phyloP scores from a whole-genome alignment of 148 eudicot genomes.

The Chenopodium formosanum region DNA sequence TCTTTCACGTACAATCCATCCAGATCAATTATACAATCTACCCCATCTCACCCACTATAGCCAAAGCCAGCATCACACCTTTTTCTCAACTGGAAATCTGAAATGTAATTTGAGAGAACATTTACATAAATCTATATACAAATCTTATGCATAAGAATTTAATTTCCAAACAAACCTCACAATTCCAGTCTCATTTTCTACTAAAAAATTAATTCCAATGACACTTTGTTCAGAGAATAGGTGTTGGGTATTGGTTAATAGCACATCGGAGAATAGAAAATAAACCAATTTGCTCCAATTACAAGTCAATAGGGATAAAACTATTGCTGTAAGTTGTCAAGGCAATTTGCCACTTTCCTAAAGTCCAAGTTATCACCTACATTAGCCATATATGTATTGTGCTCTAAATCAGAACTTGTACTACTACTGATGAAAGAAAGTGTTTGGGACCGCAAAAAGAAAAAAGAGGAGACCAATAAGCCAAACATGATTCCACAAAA shows the following conservation, averaged over 20 bases:
- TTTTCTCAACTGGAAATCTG: neutral
- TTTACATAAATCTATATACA: neutral
- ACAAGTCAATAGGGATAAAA: neutral
- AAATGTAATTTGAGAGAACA: neutral
- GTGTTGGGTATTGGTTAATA: neutral
- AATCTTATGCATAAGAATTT: too few relatives aligned
- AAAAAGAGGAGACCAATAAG: too few relatives aligned
- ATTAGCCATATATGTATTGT: neutral
- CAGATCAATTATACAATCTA: neutral
- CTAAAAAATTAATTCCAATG: neutral
- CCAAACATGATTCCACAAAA: neutral
- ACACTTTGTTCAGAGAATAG: neutral
- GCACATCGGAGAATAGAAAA: neutral
- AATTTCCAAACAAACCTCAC: neutral
- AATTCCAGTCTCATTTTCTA: neutral
- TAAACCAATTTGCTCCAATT: neutral
- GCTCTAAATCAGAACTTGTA: too few relatives aligned
- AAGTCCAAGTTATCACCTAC: neutral
- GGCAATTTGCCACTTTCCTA: neutral
- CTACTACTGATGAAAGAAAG: too few relatives aligned
- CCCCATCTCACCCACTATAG: neutral
- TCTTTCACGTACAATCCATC: neutral
- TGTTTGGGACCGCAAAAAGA: neutral
- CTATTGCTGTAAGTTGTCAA: neutral
- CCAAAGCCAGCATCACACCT: neutral